Evolutionary conservation across 169 alveolate species (phyloP).

Genomic region (Cytauxzoon felis): DNA sequence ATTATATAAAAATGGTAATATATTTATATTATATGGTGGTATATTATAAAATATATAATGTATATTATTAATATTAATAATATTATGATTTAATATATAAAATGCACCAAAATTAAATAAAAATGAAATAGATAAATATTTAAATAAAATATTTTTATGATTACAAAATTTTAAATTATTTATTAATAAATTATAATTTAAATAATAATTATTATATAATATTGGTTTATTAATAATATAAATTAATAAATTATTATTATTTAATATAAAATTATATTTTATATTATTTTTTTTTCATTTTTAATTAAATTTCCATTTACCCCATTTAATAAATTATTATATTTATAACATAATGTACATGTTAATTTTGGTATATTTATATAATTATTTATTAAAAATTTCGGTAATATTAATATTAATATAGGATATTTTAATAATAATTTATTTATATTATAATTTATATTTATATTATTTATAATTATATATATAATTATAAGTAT

Average conservation of each 20-base stretch:
- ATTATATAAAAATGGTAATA: constrained; percentile 33
- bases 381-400: constrained; percentile 5
- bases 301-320: background rate
- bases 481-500: constrained; percentile 33
- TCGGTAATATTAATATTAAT: constrained; percentile 47
- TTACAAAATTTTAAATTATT: too few species aligned
- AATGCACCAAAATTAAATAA: background rate
- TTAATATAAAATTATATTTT: too few species aligned
- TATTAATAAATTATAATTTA: too few species aligned
- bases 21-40: constrained; percentile 51
- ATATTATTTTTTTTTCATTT: constrained; percentile 14
- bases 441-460: background rate
- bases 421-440: constrained; percentile 51
- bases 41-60: constrained; percentile 43
- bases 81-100: too few species aligned
- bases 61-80: background rate
- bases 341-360: constrained; percentile 52
- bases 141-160: too few species aligned
- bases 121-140: too few species aligned
- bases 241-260: too few species aligned
- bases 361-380: constrained; percentile 51
- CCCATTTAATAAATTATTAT: too few species aligned
- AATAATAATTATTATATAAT: too few species aligned
- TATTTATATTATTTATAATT: constrained; percentile 24
- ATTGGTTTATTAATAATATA: too few species aligned